Conservation (phyloP, 108 stramenopile species). For the Fragilaria crotonensis region DNA sequence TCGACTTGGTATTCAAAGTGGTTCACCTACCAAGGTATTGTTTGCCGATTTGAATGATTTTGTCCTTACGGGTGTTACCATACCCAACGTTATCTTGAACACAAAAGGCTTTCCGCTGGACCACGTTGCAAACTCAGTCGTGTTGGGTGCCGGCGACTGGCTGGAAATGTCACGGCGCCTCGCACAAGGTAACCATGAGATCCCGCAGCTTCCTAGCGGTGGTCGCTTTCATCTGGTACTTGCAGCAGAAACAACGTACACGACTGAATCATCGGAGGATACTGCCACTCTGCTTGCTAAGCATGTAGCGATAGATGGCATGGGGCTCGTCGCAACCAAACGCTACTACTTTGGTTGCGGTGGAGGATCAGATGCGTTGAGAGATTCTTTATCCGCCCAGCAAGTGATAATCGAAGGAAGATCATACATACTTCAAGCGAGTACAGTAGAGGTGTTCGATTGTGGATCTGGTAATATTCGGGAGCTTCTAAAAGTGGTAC, state of each 20-base stretch:
- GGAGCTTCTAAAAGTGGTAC: constrained; percentile 45
- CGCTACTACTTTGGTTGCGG: constrained; percentile 86
- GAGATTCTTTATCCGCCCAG: constrained; percentile 3
- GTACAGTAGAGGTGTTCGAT: constrained; percentile 38
- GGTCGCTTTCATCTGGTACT: constrained; percentile 61
- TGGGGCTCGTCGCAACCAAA: constrained; percentile 69
- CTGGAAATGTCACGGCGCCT: constrained; percentile 46
- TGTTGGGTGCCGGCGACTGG: constrained; percentile 64
- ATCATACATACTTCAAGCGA: constrained; percentile 8
- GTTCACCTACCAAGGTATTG: constrained; percentile 9
- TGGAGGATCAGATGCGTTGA: constrained; percentile 62
- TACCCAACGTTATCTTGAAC: constrained; percentile 49
- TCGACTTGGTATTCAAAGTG: constrained; percentile 16
- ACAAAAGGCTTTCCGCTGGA: constrained; percentile 4
- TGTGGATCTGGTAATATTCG: constrained; percentile 75
- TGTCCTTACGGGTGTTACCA: constrained; percentile 49
- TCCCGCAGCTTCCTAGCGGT: neutral
- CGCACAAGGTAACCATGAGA: neutral
- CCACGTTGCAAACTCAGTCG: constrained; percentile 17
- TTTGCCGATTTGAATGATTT: constrained; percentile 63
- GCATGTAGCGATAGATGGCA: constrained; percentile 50
- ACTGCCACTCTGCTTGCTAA: constrained; percentile 52
- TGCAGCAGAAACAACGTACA: constrained; percentile 81
- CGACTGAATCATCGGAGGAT: constrained; percentile 44
- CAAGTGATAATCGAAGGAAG: neutral